These are phyloP conservation scores for Termitomyces sp. DNA, from an alignment of 768 basidiomycete genomes.

Conservation along the genomic window DNA sequence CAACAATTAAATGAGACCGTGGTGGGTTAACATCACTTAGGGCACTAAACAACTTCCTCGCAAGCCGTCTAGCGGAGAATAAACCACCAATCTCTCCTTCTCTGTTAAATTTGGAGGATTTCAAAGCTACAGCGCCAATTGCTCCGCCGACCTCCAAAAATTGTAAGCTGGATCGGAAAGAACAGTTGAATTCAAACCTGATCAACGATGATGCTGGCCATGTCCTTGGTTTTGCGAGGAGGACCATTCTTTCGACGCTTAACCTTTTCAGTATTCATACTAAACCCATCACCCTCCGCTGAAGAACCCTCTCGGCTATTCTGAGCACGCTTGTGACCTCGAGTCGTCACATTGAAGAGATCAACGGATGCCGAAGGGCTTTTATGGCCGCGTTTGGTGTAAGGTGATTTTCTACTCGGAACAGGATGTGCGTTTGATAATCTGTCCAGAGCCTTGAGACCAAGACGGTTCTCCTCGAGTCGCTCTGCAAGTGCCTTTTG, in stretches of 20 bases:
- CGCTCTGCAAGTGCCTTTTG: constrained; percentile 72
- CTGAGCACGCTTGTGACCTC: constrained; percentile 13
- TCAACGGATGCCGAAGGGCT: constrained; percentile 31
- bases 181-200: constrained; percentile 33
- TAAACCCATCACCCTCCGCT: constrained; percentile 12
- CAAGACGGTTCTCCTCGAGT: constrained; percentile 63
- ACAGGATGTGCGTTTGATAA: constrained; percentile 62
- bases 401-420: constrained; percentile 30
- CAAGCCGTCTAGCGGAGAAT: constrained; percentile 61
- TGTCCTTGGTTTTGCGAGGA: constrained; percentile 42
- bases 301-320: constrained; percentile 10
- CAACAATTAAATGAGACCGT: constrained; percentile 58
- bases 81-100: constrained; percentile 50
- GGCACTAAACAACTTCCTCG: constrained; percentile 61
- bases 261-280: constrained; percentile 1
- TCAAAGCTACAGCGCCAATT: constrained; percentile 67
- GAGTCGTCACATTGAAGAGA: constrained; percentile 16
- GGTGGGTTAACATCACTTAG: constrained; percentile 57
- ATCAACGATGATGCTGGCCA: constrained; percentile 68
- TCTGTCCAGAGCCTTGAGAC: constrained; percentile 63
- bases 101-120: constrained; percentile 56
- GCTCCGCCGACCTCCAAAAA: constrained; percentile 46
- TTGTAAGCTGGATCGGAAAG: not conserved
- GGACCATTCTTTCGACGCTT: constrained; percentile 22
- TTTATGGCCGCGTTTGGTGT: constrained; percentile 43